phyloP scores from a whole-genome alignment of 148 eudicot species.

The Gaultheria prostrata region DNA sequence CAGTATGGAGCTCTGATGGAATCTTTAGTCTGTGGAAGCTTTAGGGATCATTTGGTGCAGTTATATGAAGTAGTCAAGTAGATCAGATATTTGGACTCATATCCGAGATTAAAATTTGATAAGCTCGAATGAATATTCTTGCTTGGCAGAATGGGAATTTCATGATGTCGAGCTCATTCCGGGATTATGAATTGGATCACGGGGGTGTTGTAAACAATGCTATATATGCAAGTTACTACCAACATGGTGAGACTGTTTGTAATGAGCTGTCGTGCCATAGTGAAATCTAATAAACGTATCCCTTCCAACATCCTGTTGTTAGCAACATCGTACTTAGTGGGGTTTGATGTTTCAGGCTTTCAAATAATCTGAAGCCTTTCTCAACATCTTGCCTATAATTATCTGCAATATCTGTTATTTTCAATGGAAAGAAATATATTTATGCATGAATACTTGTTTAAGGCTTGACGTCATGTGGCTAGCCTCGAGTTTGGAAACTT shows the following conservation, averaged over 20 bases:
- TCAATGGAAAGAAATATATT: too few relatives aligned
- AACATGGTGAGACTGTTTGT: slow-evolving; percentile 56
- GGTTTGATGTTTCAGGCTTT: neutral
- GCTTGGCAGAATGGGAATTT: slow-evolving; percentile 53
- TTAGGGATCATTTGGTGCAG: slow-evolving; percentile 3
- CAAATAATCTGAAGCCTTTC: neutral
- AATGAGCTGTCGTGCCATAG: neutral
- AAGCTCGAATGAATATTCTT: slow-evolving; percentile 3
- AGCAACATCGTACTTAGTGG: neutral
- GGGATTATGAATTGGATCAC: slow-evolving; percentile 89
- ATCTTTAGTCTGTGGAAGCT: neutral
- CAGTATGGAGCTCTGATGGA: neutral
- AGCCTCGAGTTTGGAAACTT: too few relatives aligned
- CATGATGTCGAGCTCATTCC: slow-evolving; percentile 66
- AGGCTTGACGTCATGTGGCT: too few relatives aligned
- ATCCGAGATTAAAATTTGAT: neutral
- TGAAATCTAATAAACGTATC: neutral
- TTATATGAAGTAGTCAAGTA: neutral
- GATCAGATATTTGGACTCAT: neutral
- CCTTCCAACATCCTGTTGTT: slow-evolving; percentile 5
- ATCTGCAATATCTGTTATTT: neutral
- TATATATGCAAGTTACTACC: slow-evolving; percentile 74
- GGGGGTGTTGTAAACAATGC: slow-evolving; percentile 97
- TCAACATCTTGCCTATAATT: neutral
- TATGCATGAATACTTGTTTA: too few relatives aligned